These are phyloP conservation scores for Lasiodiplodia sp. DNA, from an alignment of 2,329 filamentous ascomycete species.

Conservation along the genomic window DNA sequence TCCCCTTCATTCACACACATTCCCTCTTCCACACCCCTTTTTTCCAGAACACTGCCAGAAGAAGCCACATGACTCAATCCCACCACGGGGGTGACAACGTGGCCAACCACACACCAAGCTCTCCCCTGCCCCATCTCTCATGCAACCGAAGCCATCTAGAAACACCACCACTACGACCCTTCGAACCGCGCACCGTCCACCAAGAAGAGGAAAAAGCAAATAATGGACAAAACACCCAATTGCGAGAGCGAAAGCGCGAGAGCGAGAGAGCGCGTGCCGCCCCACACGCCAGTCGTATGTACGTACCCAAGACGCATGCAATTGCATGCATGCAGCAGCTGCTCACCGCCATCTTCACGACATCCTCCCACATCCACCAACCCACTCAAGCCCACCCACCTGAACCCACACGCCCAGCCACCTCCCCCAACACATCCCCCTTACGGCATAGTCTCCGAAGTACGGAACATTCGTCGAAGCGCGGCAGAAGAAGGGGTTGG, in stretches of 20 bases:
- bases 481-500: too few relatives aligned
- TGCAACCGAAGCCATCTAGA: background rate
- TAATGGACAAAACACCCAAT: background rate
- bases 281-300: background rate
- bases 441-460: too few relatives aligned
- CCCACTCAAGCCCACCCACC: background rate
- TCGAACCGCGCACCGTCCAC: background rate
- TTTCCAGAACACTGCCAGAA: slow-evolving; percentile 9
- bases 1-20: background rate
- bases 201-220: too few relatives aligned
- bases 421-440: too few relatives aligned
- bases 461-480: too few relatives aligned
- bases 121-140: background rate
- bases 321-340: background rate
- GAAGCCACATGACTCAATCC: background rate
- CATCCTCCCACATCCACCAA: background rate
- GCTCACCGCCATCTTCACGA: background rate
- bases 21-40: background rate
- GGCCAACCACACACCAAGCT: background rate
- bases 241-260: too few relatives aligned
- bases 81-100: background rate
- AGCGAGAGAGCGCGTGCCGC: background rate
- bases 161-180: background rate
- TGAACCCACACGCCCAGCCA: background rate
- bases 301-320: background rate